phyloP scores from a whole-genome alignment of 768 basidiomycete genomes.

The Lactifluus echinatus region DNA sequence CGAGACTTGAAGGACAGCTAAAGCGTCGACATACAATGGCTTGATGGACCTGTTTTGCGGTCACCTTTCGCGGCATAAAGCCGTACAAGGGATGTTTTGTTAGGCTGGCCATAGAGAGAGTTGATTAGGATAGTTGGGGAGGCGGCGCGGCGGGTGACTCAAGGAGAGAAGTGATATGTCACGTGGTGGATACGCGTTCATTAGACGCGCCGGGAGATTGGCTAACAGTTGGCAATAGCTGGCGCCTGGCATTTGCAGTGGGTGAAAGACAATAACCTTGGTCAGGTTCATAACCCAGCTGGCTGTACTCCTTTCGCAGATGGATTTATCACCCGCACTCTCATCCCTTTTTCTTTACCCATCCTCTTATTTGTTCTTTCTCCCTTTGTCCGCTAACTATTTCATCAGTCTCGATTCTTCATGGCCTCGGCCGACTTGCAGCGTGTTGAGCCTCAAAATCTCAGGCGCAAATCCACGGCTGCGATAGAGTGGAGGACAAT shows the following conservation, averaged over 20 bases:
- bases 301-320: neutral
- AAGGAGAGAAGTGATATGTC: neutral
- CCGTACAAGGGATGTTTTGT: slow-evolving; percentile 34
- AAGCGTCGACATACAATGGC: slow-evolving; percentile 32
- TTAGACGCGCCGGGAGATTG: slow-evolving; percentile 11
- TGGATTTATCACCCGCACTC: neutral
- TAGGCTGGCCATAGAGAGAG: neutral
- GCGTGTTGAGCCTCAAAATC: slow-evolving; percentile 9
- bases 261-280: slow-evolving; percentile 16
- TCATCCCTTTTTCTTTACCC: neutral
- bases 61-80: slow-evolving; percentile 36
- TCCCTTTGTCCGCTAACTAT: slow-evolving; percentile 9
- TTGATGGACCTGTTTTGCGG: slow-evolving; percentile 30
- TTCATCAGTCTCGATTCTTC: neutral
- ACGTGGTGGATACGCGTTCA: neutral
- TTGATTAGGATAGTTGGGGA: neutral
- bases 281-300: slow-evolving; percentile 15
- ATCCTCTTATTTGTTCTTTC: neutral
- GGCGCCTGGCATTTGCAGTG: no score
- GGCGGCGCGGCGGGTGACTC: neutral
- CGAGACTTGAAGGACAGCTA: neutral
- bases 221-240: neutral
- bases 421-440: slow-evolving; percentile 7
- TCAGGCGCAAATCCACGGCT: slow-evolving; percentile 13
- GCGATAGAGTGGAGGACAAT: slow-evolving; percentile 21